Base-by-base conservation (phyloP, 371 early-diverging fungal species). In the Mucor irregularis region DNA sequence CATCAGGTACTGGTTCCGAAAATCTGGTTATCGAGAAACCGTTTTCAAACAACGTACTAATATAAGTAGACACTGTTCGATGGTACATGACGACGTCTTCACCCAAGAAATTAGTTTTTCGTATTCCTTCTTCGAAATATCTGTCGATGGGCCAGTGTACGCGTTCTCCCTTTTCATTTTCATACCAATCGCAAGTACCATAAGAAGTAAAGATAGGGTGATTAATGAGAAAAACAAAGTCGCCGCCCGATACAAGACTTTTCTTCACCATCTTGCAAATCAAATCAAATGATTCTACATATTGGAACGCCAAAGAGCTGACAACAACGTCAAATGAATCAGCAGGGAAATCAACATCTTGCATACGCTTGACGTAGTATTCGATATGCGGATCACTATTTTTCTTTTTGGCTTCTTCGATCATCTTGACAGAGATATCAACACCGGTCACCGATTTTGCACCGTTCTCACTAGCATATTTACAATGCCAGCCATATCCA, bases 401-500 rank as follows among this genome's bases (percentile, higher is more conserved):
- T 21, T 47, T 64, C 13, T 53, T 30, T 42, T 54, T 30, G 10
- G 64, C 64, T 7, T 38, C 45, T 14, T 48, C 19, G 4, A 64
- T 13, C 64, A 64, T 64, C 17, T 64, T 64, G 10, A 44, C 31
- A 2, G 64, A 64, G 16, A 17, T 16, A 21, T 64, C 64, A 13
- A 64, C 30, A 16, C 64, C 64, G 5, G 50, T 13, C 2, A 64
- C 51, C 5, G 16, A 8, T 5, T 21, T 21, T 2, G 64, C 59
- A 19, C 64, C 64, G 3, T 59, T 48, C n/a, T 64, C 49, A 2
- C 38, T 50, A 6, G 64, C 64, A 39, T 64, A 64, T 13, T 49
- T 34, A 42, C 60, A 54, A 17, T 59, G 60, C 64, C 64, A 64
- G 9, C 64, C 59, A 34, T 53, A 64, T 10, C 64, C 64, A 44